Base-by-base conservation (phyloP, 768 basidiomycete species). In the Leccinum broughii region DNA sequence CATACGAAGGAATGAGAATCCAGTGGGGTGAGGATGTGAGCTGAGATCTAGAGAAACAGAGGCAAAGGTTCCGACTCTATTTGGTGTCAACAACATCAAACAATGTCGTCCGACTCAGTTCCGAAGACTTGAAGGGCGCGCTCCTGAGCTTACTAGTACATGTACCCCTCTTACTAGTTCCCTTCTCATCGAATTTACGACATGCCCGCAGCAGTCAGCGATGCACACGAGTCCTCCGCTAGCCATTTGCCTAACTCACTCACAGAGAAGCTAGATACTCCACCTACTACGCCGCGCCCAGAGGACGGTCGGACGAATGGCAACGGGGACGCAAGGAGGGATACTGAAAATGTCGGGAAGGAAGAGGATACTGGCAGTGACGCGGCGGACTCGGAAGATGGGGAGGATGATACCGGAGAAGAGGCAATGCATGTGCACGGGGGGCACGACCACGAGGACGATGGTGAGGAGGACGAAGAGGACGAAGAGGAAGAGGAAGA, bases 401-500 rank as follows among this genome's bases (percentile, higher is more conserved):
- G 17, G n/a, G 54, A 55, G 22, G 61, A 59, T 0, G 56, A 46
- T 20, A 26, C 22, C 39, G 39, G 41, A 28, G 65, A 55, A 20
- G 44, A 54, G 34, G 52, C 58, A 7, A 35, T 26, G 32, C 53
- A 51, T 46, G 54, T 20, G 37, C 52, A 24, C 34, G 51, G 39
- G 32, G 55, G 28, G 3, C 37, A 54, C 4, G 44, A 63, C 26
- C 41, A 51, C 10, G 54, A 62, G 28, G 60, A 51, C 20, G 56
- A 61, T 8, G 52, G 37, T 13, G 68, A 65, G 5, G 66, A 60
- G 1, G 69, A 66, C 10, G 34, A 34, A 5, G 32, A 34, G 11
- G 32, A 34, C 10, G 32, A 34, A 34, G 73, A 68, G 5, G 61
- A 51, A 1, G 71, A 66, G 0, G 70, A 68, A 0, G 72, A 66